Conservation (phyloP, 1,284 basidiomycete genomes). For the Austroboletus novae-zelandiae region DNA sequence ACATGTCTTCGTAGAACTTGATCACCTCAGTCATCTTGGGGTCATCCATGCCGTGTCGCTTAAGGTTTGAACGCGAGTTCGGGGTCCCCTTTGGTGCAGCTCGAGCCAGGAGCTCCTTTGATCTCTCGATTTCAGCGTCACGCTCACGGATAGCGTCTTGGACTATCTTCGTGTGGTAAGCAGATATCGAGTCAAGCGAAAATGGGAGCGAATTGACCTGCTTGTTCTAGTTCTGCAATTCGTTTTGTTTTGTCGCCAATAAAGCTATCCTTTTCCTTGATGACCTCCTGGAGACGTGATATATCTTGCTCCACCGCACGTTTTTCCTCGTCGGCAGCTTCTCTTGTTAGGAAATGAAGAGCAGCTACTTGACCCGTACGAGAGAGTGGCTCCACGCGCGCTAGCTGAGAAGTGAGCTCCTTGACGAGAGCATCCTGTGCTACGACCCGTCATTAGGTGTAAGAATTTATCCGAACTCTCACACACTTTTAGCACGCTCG, state of each 20-base stretch:
- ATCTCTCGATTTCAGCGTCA: conserved; percentile 59
- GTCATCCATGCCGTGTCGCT: conserved; percentile 42
- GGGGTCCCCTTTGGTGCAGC: conserved; percentile 32
- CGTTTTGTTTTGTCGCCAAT: conserved; percentile 47
- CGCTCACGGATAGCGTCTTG: conserved; percentile 52
- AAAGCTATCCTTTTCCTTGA: conserved; percentile 43
- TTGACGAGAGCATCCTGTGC: conserved; percentile 57
- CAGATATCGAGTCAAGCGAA: conserved; percentile 1
- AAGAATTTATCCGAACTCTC: neutral
- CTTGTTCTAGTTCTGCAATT: conserved; percentile 45
- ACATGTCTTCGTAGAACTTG: conserved; percentile 60
- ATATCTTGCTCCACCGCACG: conserved; percentile 50
- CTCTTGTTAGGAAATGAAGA: conserved; percentile 67
- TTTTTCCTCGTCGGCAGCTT: conserved; percentile 68
- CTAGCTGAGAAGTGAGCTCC: conserved; percentile 53
- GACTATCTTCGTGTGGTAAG: conserved; percentile 34
- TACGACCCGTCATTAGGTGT: conserved; percentile 27
- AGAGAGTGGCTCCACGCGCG: conserved; percentile 52
- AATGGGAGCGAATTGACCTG: conserved; percentile 37
- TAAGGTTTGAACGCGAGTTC: conserved; percentile 29
- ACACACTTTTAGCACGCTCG: conserved; percentile 49
- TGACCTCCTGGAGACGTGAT: conserved; percentile 40
- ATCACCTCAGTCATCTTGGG: conserved; percentile 51
- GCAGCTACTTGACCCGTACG: conserved; percentile 47
- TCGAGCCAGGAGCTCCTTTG: conserved; percentile 45